Evolutionary conservation across 345 rosid species (phyloP).

Genomic region (Kandelia obovata): DNA sequence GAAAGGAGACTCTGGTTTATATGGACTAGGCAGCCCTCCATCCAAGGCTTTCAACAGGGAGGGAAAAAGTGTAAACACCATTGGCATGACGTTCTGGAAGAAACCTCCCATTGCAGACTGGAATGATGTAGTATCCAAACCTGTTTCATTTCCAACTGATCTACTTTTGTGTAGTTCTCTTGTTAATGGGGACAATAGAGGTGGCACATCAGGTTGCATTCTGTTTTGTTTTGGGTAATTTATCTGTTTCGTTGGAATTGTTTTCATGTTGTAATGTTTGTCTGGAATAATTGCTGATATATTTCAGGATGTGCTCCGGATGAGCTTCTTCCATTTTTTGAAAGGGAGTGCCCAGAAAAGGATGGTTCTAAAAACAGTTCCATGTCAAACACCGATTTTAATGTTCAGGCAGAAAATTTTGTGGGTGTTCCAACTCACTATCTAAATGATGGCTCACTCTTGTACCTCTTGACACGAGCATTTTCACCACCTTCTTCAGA

Average conservation of each 20-base stretch:
- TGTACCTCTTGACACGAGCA: constrained; percentile 65
- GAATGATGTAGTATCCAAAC: constrained; percentile 35
- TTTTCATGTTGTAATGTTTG: neutral
- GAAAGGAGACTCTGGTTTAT: constrained; percentile 19
- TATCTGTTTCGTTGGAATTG: no score
- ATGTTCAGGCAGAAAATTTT: constrained; percentile 35
- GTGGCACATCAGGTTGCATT: constrained; percentile 44
- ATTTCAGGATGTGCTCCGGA: constrained; percentile 33
- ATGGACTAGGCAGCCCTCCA: constrained; percentile 12
- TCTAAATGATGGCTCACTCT: constrained; percentile 69
- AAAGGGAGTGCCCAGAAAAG: constrained; percentile 24
- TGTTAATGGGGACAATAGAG: constrained; percentile 26
- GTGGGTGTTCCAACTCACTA: constrained; percentile 60
- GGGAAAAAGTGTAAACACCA: constrained; percentile 27
- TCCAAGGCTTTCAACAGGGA: constrained; percentile 19
- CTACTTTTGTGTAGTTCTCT: constrained; percentile 17
- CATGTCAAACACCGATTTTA: constrained; percentile 14
- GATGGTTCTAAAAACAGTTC: constrained; percentile 22
- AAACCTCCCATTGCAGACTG: constrained; percentile 44
- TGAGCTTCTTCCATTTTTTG: constrained; percentile 45
- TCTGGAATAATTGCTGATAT: constrained; percentile 33
- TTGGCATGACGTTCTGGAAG: constrained; percentile 49
- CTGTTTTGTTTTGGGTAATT: neutral
- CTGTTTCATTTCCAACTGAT: constrained; percentile 28
- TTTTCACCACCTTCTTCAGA: constrained; percentile 69